These are phyloP conservation scores for Glebionis coronaria DNA, from an alignment of 129 eudicot genomes.

Conservation along the genomic window DNA sequence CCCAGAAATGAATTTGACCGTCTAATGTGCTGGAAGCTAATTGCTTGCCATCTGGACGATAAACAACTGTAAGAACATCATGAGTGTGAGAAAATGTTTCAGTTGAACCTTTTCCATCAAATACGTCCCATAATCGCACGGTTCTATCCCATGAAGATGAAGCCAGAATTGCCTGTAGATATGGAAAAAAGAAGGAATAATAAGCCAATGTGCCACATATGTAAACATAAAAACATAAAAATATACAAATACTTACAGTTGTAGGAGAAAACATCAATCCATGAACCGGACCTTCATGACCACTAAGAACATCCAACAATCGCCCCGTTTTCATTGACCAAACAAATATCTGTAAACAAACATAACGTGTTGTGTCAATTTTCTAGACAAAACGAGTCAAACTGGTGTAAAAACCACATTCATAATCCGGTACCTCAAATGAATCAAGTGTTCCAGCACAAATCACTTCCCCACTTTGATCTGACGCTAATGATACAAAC, in stretches of 20 bases:
- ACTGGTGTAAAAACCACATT: background rate
- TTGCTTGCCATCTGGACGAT: constrained; percentile 98
- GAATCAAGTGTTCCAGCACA: constrained; percentile 99
- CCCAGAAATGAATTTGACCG: constrained; percentile 96
- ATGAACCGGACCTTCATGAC: constrained; percentile 99
- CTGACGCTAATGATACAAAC: constrained; percentile 90
- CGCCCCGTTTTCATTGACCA: constrained; percentile 99
- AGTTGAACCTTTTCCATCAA: constrained; percentile 87
- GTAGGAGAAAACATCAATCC: constrained; percentile 95
- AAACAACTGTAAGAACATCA: constrained; percentile 89
- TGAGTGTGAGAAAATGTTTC: constrained; percentile 86
- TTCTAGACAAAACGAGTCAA: constrained; percentile 8
- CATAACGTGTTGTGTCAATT: constrained; percentile 2
- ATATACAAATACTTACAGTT: constrained; percentile 51
- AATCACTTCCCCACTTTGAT: constrained; percentile 98
- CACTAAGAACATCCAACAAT: constrained; percentile 86
- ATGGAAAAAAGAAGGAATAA: background rate
- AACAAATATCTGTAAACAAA: constrained; percentile 65
- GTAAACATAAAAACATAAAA: background rate
- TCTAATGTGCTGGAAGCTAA: constrained; percentile 92
- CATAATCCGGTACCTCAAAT: constrained; percentile 61
- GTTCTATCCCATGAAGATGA: constrained; percentile 99
- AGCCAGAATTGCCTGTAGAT: constrained; percentile 65
- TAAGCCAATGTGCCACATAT: background rate
- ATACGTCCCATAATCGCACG: constrained; percentile 91